A percentile compares a stretch with the other conserved stretches of the same genome.
Conservation (phyloP, 2,329 filamentous ascomycete genomes). For the Penicillium janthinellum region DNA sequence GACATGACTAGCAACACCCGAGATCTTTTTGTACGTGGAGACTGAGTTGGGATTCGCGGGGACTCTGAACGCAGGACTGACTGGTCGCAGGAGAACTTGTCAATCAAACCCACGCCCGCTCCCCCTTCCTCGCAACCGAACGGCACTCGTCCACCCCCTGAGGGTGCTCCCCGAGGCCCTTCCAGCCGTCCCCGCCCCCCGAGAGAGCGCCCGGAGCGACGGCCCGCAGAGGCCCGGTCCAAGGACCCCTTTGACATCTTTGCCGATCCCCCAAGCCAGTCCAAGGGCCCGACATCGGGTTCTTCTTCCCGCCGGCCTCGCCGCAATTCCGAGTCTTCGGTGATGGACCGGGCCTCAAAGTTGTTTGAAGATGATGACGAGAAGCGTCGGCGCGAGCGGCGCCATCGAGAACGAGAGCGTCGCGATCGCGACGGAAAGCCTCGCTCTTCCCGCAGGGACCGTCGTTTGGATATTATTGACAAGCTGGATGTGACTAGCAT, state of each 20-base stretch:
- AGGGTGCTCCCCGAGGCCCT: slow-evolving; percentile 29
- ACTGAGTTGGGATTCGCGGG: not conserved
- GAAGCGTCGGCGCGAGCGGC: slow-evolving; percentile 52
- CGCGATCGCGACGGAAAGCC: slow-evolving; percentile 44
- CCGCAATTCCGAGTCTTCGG: slow-evolving; percentile 66
- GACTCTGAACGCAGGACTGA: slow-evolving; percentile 6
- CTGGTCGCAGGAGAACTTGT: slow-evolving; percentile 41
- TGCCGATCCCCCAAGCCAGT: slow-evolving; percentile 44
- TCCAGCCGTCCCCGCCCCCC: slow-evolving; percentile 31
- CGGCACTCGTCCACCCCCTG: slow-evolving; percentile 40
- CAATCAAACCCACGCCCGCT: slow-evolving; percentile 30
- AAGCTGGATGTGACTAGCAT: slow-evolving; percentile 95
- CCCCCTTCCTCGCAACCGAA: slow-evolving; percentile 35
- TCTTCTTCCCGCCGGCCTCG: slow-evolving; percentile 46
- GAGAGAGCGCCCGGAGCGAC: slow-evolving; percentile 28
- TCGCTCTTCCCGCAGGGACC: slow-evolving; percentile 43
- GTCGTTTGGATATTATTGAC: slow-evolving; percentile 82
- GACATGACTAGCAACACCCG: slow-evolving; percentile 52
- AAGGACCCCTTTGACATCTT: slow-evolving; percentile 52
- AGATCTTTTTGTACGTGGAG: slow-evolving; percentile 61
- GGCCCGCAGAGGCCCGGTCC: slow-evolving; percentile 19
- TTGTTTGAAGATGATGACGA: slow-evolving; percentile 53
- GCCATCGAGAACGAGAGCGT: slow-evolving; percentile 53
- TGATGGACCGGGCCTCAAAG: slow-evolving; percentile 55
- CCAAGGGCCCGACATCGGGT: slow-evolving; percentile 19